Evolutionary conservation across 768 basidiomycete species (phyloP), one percentile per base, ranked within the genome.

Genomic region (Postia placenta): DNA sequence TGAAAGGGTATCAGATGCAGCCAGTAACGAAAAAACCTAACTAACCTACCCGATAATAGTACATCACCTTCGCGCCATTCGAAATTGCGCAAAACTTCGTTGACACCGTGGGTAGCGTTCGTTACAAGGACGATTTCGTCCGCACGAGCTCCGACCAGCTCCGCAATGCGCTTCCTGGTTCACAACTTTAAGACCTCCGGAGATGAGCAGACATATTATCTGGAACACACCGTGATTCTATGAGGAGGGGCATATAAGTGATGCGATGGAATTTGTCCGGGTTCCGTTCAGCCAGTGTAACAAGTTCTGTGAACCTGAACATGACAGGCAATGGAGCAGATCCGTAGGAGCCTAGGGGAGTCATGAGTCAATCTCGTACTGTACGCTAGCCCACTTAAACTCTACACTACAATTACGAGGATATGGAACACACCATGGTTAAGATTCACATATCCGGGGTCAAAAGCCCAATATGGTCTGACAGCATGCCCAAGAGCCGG

Each of bases 21-120:
- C 9, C 11, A 25, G 6, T 19, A 4, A 15, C 24, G 24, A 19
- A 15, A 24, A 11, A 23, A 41, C 3, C 12, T 43, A 11, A 26
- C 14, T 2, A 20, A 44, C 52, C 20, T 14, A 62, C 61, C 53
- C 49, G 45, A 51, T 39, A 90, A 66, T 45, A 92, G 71, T 7
- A 85, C 66, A 62, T 92, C 89, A 0, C 76, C 80, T 42, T 76
- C 61, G 30, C 75, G 68, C 85, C 84, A 89, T 30, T 74, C 68
- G 25, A 92, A 69, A 50, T 88, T 88, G 41, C 74, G 67, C 26
- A 88, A 60, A 43, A 92, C 68, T 9, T 80, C 86, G 55, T 82
- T 81, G 27, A 92, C 55, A 2, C 79, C 85, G 53, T 77, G 72
- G 0, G 81, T 81, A 0, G 85, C 75, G 55, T 87, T 87, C 0